Percentiles rank a stretch among this genome's conserved stretches.
phyloP scores from a whole-genome alignment of 148 eudicot genomes.

The Rhododendron griersonianum region DNA sequence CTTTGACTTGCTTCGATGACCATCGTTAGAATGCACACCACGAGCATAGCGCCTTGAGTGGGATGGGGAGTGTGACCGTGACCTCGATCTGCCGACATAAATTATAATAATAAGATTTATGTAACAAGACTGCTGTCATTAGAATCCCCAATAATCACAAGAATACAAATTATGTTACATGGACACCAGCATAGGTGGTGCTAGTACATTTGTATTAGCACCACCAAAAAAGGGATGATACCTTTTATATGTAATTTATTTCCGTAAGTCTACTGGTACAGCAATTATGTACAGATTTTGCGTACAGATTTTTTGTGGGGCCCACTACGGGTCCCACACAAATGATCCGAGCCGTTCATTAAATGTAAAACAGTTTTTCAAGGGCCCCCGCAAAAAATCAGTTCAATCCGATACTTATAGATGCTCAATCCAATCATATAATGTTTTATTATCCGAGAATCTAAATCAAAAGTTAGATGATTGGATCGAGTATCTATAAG shows the following conservation, averaged over 20 bases:
- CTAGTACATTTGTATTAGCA: neutral
- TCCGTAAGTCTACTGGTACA: too few relatives aligned
- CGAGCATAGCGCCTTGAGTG: conserved; percentile 75
- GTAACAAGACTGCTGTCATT: neutral
- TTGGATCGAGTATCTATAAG: too few relatives aligned
- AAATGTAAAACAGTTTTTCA: too few relatives aligned
- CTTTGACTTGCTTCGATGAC: conserved; percentile 71
- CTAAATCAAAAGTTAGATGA: too few relatives aligned
- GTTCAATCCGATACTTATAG: too few relatives aligned
- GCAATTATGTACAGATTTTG: too few relatives aligned
- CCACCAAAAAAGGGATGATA: neutral
- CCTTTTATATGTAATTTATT: neutral
- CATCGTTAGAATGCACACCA: conserved; percentile 54
- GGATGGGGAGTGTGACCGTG: conserved; percentile 77
- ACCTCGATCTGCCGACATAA: conserved; percentile 47
- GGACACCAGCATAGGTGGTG: neutral
- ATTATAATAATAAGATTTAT: neutral
- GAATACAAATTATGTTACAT: neutral
- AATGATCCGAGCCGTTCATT: too few relatives aligned
- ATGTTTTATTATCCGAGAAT: too few relatives aligned
- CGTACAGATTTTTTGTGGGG: too few relatives aligned
- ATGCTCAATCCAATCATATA: too few relatives aligned
- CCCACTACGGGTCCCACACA: too few relatives aligned
- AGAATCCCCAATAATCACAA: neutral
- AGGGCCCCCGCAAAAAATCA: too few relatives aligned